These are phyloP conservation scores for barley (Hordeum vulgare) DNA, from an alignment of 176 grass and related monocot species.

Conservation along the genomic window MorexV3_pseudomolecules_assembly NC_058518.1:56838873-56839372, in stretches of 20 bases:
- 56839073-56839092: not conserved
- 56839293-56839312: not conserved
- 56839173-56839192: not conserved
- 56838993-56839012: not conserved
- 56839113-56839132: not conserved
- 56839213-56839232: slow-evolving; percentile 7
- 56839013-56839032: not conserved
- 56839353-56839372: not conserved
- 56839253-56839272: not conserved
- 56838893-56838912: not conserved
- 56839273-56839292: slow-evolving; percentile 10
- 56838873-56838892: not conserved
- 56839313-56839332: not conserved
- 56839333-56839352: not conserved
- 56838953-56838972: not conserved
- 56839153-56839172: not conserved
- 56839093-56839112: slow-evolving; percentile 3
- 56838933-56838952: not conserved
- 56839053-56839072: not conserved
- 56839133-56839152: not conserved
- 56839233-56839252: slow-evolving; percentile 21
- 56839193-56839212: not conserved
- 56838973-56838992: not conserved
- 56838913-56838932: not conserved
- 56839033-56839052: not conserved